phyloP scores from a whole-genome alignment of 805 yeast species.

The Suhomyces pyralidae region DNA sequence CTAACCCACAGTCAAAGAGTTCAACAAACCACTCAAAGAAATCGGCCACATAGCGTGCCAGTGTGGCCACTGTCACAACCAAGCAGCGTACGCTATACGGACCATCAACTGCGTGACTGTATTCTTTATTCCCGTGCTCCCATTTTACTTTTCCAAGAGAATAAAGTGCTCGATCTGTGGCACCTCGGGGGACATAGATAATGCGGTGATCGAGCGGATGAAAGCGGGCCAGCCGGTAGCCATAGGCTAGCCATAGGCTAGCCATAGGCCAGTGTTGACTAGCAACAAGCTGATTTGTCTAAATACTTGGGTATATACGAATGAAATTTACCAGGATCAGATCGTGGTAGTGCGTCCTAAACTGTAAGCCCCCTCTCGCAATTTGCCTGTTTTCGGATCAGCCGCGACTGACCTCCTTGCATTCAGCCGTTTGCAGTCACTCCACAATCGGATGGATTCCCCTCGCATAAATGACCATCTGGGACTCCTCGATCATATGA shows the following conservation, averaged over 20 bases:
- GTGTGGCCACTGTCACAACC: slow-evolving; percentile 61
- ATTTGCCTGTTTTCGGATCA: neutral
- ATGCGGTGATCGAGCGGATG: slow-evolving; percentile 22
- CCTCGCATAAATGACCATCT: neutral
- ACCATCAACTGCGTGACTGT: slow-evolving; percentile 52
- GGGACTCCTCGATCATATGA: too few species aligned
- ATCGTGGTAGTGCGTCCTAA: neutral
- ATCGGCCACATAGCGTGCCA: slow-evolving; percentile 34
- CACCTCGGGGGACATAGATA: slow-evolving; percentile 32
- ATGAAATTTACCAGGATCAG: neutral
- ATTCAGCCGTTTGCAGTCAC: neutral
- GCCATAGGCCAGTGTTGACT: neutral
- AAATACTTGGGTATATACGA: too few species aligned
- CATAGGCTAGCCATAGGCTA: slow-evolving; percentile 9
- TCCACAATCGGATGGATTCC: neutral
- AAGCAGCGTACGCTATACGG: slow-evolving; percentile 50
- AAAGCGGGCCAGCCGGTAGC: slow-evolving; percentile 36
- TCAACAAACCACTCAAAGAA: slow-evolving; percentile 30
- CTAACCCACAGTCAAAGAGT: slow-evolving; percentile 27
- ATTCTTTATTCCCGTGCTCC: slow-evolving; percentile 54
- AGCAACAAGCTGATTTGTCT: neutral
- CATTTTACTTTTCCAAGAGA: slow-evolving; percentile 51
- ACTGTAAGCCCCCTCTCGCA: neutral
- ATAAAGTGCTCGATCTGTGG: slow-evolving; percentile 51
- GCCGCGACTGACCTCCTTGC: neutral